phyloP scores from a whole-genome alignment of 306 rosid species.

The Pueraria montana region DNA sequence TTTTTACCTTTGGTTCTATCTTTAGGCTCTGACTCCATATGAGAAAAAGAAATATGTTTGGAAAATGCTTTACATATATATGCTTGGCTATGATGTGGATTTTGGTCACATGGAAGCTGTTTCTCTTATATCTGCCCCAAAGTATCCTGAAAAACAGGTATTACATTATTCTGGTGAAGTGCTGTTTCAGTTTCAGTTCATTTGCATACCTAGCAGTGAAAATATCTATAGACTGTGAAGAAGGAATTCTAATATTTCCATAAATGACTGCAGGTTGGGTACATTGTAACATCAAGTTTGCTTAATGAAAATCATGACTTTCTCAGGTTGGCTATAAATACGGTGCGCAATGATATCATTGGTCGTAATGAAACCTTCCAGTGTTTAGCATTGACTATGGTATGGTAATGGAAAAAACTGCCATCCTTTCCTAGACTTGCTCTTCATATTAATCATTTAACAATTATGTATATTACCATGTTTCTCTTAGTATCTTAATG shows the following conservation, averaged over 20 bases:
- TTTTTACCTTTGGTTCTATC: conserved; percentile 44
- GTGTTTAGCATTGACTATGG: conserved; percentile 98
- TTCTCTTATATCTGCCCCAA: conserved; percentile 98
- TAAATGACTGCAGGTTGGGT: conserved; percentile 91
- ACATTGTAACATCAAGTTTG: conserved; percentile 94
- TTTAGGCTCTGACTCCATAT: conserved; percentile 89
- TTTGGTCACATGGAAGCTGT: conserved; percentile 99
- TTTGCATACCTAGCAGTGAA: conserved; percentile 31
- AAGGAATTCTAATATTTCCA: conserved; percentile 43
- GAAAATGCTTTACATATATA: conserved; percentile 97
- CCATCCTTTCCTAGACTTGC: conserved; percentile 23
- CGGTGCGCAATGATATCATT: conserved; percentile 97
- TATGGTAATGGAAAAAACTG: conserved; percentile 58
- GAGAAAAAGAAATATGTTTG: conserved; percentile 99
- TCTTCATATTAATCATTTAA: conserved; percentile 34
- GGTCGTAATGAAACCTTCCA: conserved; percentile 99
- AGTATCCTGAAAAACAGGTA: conserved; percentile 99
- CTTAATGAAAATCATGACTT: conserved; percentile 99
- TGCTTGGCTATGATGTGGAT: conserved; percentile 99
- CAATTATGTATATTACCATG: neutral
- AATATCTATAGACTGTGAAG: conserved; percentile 37
- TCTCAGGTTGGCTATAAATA: conserved; percentile 95
- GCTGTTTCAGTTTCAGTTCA: conserved; percentile 30
- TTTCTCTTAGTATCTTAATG: conserved; percentile 37
- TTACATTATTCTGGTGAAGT: conserved; percentile 26